Conservation (phyloP, 2,329 filamentous ascomycete genomes). For the Aspergillus aculeatinus region DNA sequence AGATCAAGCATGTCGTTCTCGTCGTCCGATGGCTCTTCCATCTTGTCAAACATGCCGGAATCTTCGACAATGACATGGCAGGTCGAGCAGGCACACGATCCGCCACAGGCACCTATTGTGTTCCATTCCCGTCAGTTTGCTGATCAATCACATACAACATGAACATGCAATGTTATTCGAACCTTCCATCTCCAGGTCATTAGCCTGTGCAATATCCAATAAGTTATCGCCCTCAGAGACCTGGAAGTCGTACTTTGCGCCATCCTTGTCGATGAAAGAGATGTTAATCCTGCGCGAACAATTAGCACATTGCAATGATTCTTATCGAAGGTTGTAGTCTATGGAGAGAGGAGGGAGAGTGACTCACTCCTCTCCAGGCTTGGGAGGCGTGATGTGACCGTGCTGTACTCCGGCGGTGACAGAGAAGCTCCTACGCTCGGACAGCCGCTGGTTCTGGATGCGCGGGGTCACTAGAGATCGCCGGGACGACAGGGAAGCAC, state of each 20-base stretch:
- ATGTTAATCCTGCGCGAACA: constrained; percentile 66
- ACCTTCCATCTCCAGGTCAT: constrained; percentile 97
- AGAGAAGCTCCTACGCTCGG: constrained; percentile 60
- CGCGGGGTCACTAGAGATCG: constrained; percentile 13
- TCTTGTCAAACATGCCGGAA: constrained; percentile 72
- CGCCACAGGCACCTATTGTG: constrained; percentile 75
- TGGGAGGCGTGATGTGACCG: constrained; percentile 78
- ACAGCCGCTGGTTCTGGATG: constrained; percentile 25
- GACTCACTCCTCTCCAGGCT: constrained; percentile 85
- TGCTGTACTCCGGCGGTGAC: constrained; percentile 62
- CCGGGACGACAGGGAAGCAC: constrained; percentile 11
- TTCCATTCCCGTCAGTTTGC: constrained; percentile 1
- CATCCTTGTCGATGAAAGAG: constrained; percentile 92
- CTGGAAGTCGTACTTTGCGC: constrained; percentile 69
- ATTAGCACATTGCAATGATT: neutral
- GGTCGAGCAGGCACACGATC: constrained; percentile 88
- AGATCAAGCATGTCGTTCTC: constrained; percentile 90
- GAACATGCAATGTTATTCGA: constrained; percentile 19
- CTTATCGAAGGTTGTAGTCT: neutral
- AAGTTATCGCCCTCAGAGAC: constrained; percentile 88
- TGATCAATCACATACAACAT: neutral
- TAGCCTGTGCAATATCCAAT: constrained; percentile 87
- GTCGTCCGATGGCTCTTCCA: constrained; percentile 74
- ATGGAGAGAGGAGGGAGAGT: neutral
- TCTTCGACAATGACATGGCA: constrained; percentile 85